phyloP scores from a whole-genome alignment of 345 rosid species.

The Mercurialis annua region DNA sequence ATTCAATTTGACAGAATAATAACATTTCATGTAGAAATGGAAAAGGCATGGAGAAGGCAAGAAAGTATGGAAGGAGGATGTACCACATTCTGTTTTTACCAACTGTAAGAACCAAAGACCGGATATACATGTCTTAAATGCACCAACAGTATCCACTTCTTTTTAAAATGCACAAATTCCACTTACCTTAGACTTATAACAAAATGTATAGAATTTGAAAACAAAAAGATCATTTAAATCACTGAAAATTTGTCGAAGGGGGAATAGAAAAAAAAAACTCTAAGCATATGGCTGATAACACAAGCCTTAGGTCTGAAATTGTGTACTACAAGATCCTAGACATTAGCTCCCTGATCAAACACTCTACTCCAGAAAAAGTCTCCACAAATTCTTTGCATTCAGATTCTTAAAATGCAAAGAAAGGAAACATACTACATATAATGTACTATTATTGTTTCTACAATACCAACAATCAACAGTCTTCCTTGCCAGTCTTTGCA shows the following conservation, averaged over 20 bases:
- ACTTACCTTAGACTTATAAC: too few species aligned
- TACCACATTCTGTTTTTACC: background rate
- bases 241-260: background rate
- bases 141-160: background rate
- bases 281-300: background rate
- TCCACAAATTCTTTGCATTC: background rate
- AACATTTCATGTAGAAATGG: background rate
- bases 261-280: background rate
- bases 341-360: background rate
- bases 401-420: background rate
- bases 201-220: too few species aligned
- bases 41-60: background rate
- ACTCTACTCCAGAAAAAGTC: background rate
- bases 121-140: constrained; percentile 1
- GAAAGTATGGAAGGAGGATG: background rate
- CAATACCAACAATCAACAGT: background rate
- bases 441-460: background rate
- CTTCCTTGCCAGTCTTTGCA: background rate
- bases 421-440: background rate
- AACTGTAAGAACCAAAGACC: background rate
- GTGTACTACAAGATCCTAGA: background rate
- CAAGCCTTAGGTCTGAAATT: background rate
- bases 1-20: background rate
- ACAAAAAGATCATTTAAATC: too few species aligned
- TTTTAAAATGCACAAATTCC: too few species aligned